Percentiles rank a stretch among this genome's conserved stretches.
Evolutionary conservation across 306 rosid genomes (phyloP).

Genomic region (Macrotyloma uniflorum): DNA sequence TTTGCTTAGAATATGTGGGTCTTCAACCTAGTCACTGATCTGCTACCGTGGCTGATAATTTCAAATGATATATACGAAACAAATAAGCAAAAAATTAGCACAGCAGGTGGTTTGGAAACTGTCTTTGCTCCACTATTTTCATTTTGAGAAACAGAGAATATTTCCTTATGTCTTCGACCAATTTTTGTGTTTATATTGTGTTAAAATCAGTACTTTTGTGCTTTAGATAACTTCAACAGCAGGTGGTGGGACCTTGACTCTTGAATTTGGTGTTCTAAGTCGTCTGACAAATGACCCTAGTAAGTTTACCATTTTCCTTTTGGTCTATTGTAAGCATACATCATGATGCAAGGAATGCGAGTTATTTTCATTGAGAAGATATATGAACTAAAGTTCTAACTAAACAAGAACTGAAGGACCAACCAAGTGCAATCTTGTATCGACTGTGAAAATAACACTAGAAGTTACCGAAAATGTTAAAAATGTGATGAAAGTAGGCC

Average conservation of each 20-base stretch:
- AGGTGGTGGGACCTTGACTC: slow-evolving; percentile 98
- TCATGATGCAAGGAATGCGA: neutral
- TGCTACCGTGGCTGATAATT: slow-evolving; percentile 11
- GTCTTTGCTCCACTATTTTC: slow-evolving; percentile 23
- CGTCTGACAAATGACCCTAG: slow-evolving; percentile 91
- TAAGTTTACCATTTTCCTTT: slow-evolving; percentile 50
- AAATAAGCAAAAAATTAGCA: slow-evolving; percentile 14
- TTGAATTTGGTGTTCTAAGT: slow-evolving; percentile 96
- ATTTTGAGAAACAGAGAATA: neutral
- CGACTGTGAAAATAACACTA: neutral
- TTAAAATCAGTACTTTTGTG: slow-evolving; percentile 37
- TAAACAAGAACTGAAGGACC: neutral
- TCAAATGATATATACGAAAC: slow-evolving; percentile 13
- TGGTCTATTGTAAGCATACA: slow-evolving; percentile 29
- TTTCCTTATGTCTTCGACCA: slow-evolving; percentile 14
- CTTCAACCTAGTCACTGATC: slow-evolving; percentile 9
- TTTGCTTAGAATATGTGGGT: slow-evolving; percentile 36
- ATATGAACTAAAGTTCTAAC: neutral
- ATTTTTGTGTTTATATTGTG: slow-evolving; percentile 23
- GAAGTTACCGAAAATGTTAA: neutral
- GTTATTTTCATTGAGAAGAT: slow-evolving; percentile 6
- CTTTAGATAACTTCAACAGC: slow-evolving; percentile 95
- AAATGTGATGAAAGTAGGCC: neutral
- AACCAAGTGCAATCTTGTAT: neutral
- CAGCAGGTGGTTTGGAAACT: slow-evolving; percentile 10